These are phyloP conservation scores for Gonapodya prolifera DNA, from an alignment of 192 early-diverging fungal species.

Conservation along the genomic window DNA sequence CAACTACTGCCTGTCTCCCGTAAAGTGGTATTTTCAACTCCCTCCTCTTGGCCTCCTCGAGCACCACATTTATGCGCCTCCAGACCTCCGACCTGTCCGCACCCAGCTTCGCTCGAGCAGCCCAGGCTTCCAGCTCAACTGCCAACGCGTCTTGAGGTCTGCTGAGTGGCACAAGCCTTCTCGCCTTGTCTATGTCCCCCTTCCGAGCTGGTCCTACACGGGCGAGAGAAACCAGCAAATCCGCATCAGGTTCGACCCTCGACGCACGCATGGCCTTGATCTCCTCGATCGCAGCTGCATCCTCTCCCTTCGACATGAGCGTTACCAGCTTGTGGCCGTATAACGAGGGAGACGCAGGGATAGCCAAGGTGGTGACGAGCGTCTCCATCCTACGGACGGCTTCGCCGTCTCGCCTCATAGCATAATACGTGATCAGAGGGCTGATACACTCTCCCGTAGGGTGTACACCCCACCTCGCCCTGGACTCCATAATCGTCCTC, in stretches of 20 bases:
- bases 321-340: neutral
- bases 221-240: neutral
- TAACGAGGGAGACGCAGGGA: neutral
- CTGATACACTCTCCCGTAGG: neutral
- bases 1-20: neutral
- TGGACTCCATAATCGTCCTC: neutral
- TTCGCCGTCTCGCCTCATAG: neutral
- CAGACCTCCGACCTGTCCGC: neutral
- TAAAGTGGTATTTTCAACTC: neutral
- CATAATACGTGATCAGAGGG: neutral
- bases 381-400: neutral
- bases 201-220: neutral
- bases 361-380: neutral
- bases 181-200: neutral
- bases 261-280: neutral
- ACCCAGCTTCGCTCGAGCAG: neutral
- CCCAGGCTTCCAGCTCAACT: neutral
- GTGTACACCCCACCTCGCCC: neutral
- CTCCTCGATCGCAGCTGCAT: neutral
- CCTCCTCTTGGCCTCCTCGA: neutral
- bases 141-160: neutral
- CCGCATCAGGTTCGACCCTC: neutral
- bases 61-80: neutral
- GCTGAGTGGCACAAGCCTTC: neutral
- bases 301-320: neutral